Percentiles rank a stretch among this genome's conserved stretches.
phyloP scores from a whole-genome alignment of 805 yeast genomes.

The Scheffersomyces stipitis region DNA sequence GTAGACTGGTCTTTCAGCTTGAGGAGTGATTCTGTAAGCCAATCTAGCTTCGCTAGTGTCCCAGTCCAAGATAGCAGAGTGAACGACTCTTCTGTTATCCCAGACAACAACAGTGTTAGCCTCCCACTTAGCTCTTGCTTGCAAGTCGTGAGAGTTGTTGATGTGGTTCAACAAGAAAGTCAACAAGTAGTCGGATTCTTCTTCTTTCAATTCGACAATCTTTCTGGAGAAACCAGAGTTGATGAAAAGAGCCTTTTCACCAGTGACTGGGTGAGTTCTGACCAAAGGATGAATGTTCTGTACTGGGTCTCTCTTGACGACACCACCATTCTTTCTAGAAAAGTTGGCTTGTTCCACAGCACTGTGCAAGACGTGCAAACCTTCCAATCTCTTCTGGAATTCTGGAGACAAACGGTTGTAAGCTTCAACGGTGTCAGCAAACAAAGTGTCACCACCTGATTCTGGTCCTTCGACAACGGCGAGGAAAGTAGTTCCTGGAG shows the following conservation, averaged over 20 bases:
- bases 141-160: slow-evolving; percentile 35
- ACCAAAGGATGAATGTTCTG: slow-evolving; percentile 38
- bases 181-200: slow-evolving; percentile 36
- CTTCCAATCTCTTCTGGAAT: slow-evolving; percentile 32
- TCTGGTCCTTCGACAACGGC: slow-evolving; percentile 36
- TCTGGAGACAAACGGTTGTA: slow-evolving; percentile 39
- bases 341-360: slow-evolving; percentile 35
- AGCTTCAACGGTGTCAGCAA: slow-evolving; percentile 40
- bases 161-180: slow-evolving; percentile 35
- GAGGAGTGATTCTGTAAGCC: slow-evolving; percentile 39
- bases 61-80: slow-evolving; percentile 39
- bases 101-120: slow-evolving; percentile 37
- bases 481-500: slow-evolving; percentile 39
- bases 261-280: slow-evolving; percentile 40
- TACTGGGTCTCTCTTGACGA: slow-evolving; percentile 36
- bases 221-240: slow-evolving; percentile 35
- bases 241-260: slow-evolving; percentile 34
- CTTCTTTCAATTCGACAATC: slow-evolving; percentile 37
- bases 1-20: slow-evolving; percentile 38
- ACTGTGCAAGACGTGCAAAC: slow-evolving; percentile 37
- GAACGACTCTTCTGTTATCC: slow-evolving; percentile 40
- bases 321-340: slow-evolving; percentile 24
- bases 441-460: slow-evolving; percentile 38
- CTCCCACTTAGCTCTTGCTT: slow-evolving; percentile 37
- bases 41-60: slow-evolving; percentile 28